A percentile compares a stretch with the other conserved stretches of the same genome.
Conservation (phyloP, 2,329 filamentous ascomycete genomes). For the Cordyceps pruinosa region DNA sequence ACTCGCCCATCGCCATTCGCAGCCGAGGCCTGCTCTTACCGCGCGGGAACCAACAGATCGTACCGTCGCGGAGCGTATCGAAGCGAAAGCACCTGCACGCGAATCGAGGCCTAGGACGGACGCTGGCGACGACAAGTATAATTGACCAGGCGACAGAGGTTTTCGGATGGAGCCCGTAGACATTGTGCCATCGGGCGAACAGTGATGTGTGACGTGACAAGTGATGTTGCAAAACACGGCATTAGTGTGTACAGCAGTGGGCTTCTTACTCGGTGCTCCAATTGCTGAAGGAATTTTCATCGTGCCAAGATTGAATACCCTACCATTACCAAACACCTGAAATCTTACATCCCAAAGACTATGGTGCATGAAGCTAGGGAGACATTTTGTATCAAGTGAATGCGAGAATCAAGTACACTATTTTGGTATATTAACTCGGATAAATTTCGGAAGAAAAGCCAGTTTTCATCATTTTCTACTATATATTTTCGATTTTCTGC, state of each 20-base stretch:
- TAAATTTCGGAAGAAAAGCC: conserved; percentile 1
- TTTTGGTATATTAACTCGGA: conserved; percentile 8
- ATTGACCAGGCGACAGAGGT: neutral
- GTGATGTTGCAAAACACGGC: conserved; percentile 26
- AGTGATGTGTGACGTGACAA: neutral
- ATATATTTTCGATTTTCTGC: neutral
- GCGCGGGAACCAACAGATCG: neutral
- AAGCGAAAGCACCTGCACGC: neutral
- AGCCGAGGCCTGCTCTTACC: neutral
- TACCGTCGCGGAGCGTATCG: neutral
- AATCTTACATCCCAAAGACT: conserved; percentile 33
- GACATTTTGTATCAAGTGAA: conserved; percentile 28
- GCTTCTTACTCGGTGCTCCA: conserved; percentile 40
- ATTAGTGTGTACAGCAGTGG: conserved; percentile 55
- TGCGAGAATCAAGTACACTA: neutral
- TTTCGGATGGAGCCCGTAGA: neutral
- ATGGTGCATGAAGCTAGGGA: conserved; percentile 51
- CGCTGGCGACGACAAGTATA: neutral
- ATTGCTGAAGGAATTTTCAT: conserved; percentile 50
- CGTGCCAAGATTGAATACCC: conserved; percentile 47
- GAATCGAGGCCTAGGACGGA: neutral
- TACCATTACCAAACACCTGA: conserved; percentile 53
- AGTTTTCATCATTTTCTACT: conserved; percentile 9
- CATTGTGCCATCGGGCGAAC: neutral
- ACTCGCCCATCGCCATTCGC: neutral